Evolutionary conservation across 1,284 basidiomycete genomes (phyloP).

Genomic region (Pseudozyma hubeiensis): DNA sequence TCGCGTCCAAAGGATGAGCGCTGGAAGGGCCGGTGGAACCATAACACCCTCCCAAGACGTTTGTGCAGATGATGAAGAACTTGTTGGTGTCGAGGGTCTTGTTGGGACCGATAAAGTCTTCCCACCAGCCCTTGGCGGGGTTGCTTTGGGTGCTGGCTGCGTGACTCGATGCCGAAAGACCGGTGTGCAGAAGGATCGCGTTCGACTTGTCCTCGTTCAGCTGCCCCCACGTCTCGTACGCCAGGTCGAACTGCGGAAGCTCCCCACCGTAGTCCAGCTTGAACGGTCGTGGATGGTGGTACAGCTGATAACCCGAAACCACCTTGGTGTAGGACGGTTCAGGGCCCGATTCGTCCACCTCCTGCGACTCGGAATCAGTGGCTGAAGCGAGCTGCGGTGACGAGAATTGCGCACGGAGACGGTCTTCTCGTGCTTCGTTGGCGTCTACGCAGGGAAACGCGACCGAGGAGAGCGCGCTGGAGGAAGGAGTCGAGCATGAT

Average conservation of each 20-base stretch:
- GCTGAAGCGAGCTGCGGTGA: slow-evolving; percentile 10
- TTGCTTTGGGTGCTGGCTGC: slow-evolving; percentile 86
- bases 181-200: slow-evolving; percentile 95
- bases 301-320: slow-evolving; percentile 69
- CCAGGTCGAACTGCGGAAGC: slow-evolving; percentile 82
- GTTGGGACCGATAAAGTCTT: slow-evolving; percentile 95
- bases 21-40: slow-evolving; percentile 94
- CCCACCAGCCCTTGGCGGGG: slow-evolving; percentile 93
- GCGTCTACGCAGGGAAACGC: slow-evolving; percentile 66
- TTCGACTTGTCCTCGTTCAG: slow-evolving; percentile 84
- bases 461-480: slow-evolving; percentile 34
- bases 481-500: slow-evolving; percentile 17
- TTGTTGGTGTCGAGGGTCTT: slow-evolving; percentile 87
- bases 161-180: slow-evolving; percentile 93
- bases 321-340: slow-evolving; percentile 71
- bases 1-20: slow-evolving; percentile 74
- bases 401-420: slow-evolving; percentile 49
- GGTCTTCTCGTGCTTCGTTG: slow-evolving; percentile 59
- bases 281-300: slow-evolving; percentile 72
- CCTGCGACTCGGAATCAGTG: background rate
- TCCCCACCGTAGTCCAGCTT: slow-evolving; percentile 79
- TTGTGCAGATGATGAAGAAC: slow-evolving; percentile 95
- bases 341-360: slow-evolving; percentile 64
- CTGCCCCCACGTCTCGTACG: slow-evolving; percentile 97
- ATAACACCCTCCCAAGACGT: slow-evolving; percentile 97